phyloP scores from a whole-genome alignment of 139 green algal genomes.

The Chlamydomonas asymmetrica region DNA sequence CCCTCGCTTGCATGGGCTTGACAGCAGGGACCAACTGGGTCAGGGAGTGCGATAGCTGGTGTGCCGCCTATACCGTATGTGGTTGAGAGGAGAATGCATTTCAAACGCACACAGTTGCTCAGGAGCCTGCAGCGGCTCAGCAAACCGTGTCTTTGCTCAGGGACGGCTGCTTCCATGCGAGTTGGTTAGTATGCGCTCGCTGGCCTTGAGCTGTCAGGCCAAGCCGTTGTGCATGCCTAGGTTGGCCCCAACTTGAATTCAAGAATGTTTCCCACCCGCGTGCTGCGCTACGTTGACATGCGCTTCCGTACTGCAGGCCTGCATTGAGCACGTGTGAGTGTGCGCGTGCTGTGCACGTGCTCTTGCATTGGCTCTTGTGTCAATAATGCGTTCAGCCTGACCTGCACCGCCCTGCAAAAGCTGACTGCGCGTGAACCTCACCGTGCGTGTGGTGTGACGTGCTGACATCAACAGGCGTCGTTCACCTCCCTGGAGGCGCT shows the following conservation, averaged over 20 bases:
- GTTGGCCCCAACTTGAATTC: background rate
- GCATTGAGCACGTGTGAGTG: background rate
- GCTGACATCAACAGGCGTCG: background rate
- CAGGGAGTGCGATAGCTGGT: background rate
- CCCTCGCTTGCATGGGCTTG: constrained; percentile 49
- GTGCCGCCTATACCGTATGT: background rate
- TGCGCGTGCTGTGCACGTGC: background rate
- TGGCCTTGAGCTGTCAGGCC: background rate
- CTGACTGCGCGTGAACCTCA: background rate
- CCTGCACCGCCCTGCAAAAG: no score
- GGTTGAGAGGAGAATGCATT: background rate
- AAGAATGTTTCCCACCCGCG: background rate
- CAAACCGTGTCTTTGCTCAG: no score
- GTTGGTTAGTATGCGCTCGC: background rate
- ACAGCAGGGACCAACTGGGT: constrained; percentile 3
- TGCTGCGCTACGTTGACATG: background rate
- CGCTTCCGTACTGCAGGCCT: no score
- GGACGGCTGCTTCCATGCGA: background rate
- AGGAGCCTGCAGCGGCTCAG: no score
- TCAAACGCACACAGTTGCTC: background rate
- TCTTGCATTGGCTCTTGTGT: background rate
- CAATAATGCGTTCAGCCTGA: background rate
- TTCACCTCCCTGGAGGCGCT: constrained; percentile 70
- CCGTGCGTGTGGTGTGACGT: background rate
- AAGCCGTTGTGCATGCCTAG: background rate